These are phyloP conservation scores for Phialemoniopsis sp. DNA, from an alignment of 2,329 filamentous ascomycete genomes.

Conservation along the genomic window DNA sequence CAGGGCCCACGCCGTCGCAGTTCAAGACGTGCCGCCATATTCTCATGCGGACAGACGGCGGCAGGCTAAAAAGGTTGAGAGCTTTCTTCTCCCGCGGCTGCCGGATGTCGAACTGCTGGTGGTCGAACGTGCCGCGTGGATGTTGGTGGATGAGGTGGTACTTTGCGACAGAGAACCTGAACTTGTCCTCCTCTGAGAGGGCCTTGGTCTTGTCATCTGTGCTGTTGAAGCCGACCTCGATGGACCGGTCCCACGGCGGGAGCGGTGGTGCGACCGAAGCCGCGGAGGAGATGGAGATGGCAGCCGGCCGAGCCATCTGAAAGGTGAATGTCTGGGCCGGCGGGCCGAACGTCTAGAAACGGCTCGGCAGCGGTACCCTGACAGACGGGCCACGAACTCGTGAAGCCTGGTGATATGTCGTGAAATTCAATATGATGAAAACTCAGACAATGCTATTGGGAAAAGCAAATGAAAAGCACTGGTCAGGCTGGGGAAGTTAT, in stretches of 20 bases:
- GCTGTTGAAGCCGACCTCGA: slow-evolving; percentile 6
- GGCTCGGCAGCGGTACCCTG: too few species aligned
- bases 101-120: background rate
- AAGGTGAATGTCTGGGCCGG: too few species aligned
- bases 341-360: too few species aligned
- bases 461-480: too few species aligned
- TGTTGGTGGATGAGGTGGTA: slow-evolving; percentile 13
- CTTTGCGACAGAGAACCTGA: slow-evolving; percentile 12
- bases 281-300: too few species aligned
- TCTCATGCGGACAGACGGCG: slow-evolving; percentile 15
- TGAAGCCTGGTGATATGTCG: too few species aligned
- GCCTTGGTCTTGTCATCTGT: background rate
- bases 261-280: background rate
- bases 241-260: slow-evolving; percentile 8
- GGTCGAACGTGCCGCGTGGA: slow-evolving; percentile 3
- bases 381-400: too few species aligned
- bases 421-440: too few species aligned
- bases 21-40: slow-evolving; percentile 20
- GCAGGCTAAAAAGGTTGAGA: slow-evolving; percentile 14
- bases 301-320: too few species aligned
- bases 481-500: too few species aligned
- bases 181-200: slow-evolving; percentile 1
- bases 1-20: background rate
- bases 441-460: too few species aligned
- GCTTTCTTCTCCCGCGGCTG: too few species aligned